These are phyloP conservation scores for Cochlearia excelsa DNA, from an alignment of 345 rosid genomes.

Conservation along the genomic window DNA sequence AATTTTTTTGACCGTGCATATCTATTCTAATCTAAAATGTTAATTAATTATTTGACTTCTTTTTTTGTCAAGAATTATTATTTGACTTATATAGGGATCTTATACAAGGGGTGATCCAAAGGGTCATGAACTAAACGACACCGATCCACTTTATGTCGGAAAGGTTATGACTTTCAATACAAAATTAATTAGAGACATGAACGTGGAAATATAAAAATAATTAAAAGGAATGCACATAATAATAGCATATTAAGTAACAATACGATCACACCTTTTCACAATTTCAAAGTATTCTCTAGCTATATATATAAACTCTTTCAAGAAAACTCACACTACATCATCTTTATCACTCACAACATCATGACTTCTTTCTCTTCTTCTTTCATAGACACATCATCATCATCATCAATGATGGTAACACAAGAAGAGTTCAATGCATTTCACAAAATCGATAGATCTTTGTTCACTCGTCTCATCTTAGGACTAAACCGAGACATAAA, in stretches of 20 bases:
- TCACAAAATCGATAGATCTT: conserved; percentile 49
- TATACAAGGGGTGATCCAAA: not conserved
- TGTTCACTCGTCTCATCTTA: conserved; percentile 46
- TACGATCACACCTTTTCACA: conserved; percentile 13
- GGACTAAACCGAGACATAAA: conserved; percentile 41
- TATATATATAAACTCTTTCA: conserved; percentile 1
- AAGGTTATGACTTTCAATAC: not conserved
- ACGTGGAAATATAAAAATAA: not conserved
- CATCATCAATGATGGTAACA: conserved; percentile 7
- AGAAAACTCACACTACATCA: not conserved
- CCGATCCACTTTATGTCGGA: not conserved
- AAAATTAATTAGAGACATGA: conserved; percentile 20
- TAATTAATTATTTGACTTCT: too few species aligned
- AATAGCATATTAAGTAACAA: not conserved
- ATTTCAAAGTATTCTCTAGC: not conserved
- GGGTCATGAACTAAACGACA: conserved; percentile 6
- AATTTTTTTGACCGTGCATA: too few species aligned
- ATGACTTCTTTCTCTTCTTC: not conserved
- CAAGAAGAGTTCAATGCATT: conserved; percentile 45
- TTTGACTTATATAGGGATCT: too few species aligned
- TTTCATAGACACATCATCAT: not conserved
- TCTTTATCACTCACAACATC: not conserved
- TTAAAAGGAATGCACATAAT: not conserved
- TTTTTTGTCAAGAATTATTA: too few species aligned
- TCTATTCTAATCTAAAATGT: too few species aligned